Percentiles rank a stretch among this genome's conserved stretches.
These are phyloP conservation scores for Phytophthora cryptogea DNA, from an alignment of 352 stramenopile species.

Conservation along the genomic window DNA sequence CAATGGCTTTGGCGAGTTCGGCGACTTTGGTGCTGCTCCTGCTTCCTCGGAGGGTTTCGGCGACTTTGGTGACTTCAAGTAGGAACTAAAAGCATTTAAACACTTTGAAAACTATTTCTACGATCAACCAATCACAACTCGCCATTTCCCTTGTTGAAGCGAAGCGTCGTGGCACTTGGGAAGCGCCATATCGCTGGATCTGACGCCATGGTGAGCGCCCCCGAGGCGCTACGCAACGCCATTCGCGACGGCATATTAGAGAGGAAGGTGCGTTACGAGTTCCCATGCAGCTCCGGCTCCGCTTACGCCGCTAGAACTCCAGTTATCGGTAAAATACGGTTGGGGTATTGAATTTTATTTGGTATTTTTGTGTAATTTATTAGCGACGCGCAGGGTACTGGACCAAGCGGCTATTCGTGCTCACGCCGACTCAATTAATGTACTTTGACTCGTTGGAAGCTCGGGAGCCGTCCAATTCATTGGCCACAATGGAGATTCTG, in stretches of 20 bases:
- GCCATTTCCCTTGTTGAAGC: conserved; percentile 22
- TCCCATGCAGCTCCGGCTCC: neutral
- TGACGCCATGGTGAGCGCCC: conserved; percentile 65
- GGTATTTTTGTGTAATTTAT: conserved; percentile 5
- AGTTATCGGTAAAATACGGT: conserved; percentile 15
- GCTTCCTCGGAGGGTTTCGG: conserved; percentile 16
- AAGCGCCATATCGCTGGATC: conserved; percentile 3
- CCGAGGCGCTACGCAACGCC: conserved; percentile 56
- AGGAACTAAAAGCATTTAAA: conserved; percentile 17
- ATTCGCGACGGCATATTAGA: conserved; percentile 67
- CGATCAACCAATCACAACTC: neutral
- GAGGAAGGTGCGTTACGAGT: conserved; percentile 46
- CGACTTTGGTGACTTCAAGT: conserved; percentile 29
- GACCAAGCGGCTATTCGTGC: conserved; percentile 81
- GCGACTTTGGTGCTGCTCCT: conserved; percentile 31
- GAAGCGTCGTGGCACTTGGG: conserved; percentile 31
- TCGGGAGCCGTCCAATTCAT: conserved; percentile 39
- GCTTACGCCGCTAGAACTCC: conserved; percentile 3
- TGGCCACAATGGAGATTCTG: conserved; percentile 73
- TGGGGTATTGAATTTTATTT: neutral
- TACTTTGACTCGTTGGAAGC: conserved; percentile 75
- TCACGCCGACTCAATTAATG: conserved; percentile 65
- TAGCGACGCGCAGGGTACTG: conserved; percentile 72
- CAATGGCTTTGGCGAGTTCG: conserved; percentile 22
- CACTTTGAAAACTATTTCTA: conserved; percentile 18